These are phyloP conservation scores for Stachybotrys elegans DNA, from an alignment of 2,329 filamentous ascomycete species.

Conservation along the genomic window DNA sequence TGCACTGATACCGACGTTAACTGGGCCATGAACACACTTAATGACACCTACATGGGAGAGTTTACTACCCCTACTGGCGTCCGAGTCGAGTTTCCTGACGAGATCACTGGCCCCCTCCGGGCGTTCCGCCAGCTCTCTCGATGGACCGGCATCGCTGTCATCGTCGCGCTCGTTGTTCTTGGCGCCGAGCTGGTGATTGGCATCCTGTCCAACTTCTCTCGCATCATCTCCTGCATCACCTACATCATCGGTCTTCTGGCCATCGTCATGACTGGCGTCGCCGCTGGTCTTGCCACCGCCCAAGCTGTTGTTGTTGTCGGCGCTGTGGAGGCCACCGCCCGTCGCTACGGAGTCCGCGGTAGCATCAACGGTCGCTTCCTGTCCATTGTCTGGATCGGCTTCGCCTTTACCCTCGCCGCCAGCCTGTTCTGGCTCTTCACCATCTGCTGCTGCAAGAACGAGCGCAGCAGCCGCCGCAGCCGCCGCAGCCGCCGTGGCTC, in stretches of 20 bases:
- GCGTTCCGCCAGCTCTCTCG: conserved; percentile 69
- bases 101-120: conserved; percentile 62
- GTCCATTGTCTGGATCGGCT: conserved; percentile 68
- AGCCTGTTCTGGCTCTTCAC: conserved; percentile 81
- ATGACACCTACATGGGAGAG: conserved; percentile 52
- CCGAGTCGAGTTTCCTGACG: conserved; percentile 61
- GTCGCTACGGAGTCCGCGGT: conserved; percentile 57
- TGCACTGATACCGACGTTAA: conserved; percentile 70
- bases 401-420: conserved; percentile 64
- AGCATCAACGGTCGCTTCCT: conserved; percentile 62
- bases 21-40: conserved; percentile 72
- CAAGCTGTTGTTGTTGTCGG: conserved; percentile 66
- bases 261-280: conserved; percentile 48
- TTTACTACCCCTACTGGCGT: conserved; percentile 42
- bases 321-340: conserved; percentile 56
- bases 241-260: conserved; percentile 69
- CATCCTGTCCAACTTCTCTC: conserved; percentile 76
- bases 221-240: conserved; percentile 75
- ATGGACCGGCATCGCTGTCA: conserved; percentile 80
- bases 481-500: conserved; percentile 25
- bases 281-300: conserved; percentile 69
- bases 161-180: conserved; percentile 67
- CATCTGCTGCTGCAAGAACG: conserved; percentile 66
- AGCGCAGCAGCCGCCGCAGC: conserved; percentile 23
- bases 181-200: conserved; percentile 70